phyloP scores from a whole-genome alignment of 345 rosid species.

The Populus simonii region DNA sequence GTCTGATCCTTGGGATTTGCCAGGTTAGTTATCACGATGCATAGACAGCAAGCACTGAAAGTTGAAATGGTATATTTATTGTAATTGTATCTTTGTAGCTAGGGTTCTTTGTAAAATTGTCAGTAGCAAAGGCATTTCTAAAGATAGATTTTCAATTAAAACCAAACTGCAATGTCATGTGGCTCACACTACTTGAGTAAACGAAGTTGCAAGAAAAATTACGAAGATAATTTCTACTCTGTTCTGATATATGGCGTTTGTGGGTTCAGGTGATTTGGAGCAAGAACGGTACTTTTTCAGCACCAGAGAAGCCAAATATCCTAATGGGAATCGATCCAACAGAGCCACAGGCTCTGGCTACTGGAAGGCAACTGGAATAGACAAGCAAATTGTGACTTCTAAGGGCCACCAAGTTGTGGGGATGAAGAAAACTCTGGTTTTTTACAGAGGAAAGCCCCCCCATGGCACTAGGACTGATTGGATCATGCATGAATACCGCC shows the following conservation, averaged over 20 bases:
- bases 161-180: constrained; percentile 13
- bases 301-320: constrained; percentile 84
- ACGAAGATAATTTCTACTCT: not conserved
- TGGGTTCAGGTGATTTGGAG: constrained; percentile 65
- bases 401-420: constrained; percentile 67
- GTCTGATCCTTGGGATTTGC: constrained; percentile 94
- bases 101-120: not conserved
- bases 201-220: not conserved
- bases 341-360: constrained; percentile 82
- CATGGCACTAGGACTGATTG: constrained; percentile 82
- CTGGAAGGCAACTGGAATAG: constrained; percentile 97
- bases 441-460: constrained; percentile 89
- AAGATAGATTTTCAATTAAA: not conserved
- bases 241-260: constrained; percentile 10
- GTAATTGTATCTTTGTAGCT: not conserved
- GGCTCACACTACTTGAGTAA: not conserved
- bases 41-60: not conserved
- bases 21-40: constrained; percentile 45
- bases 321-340: constrained; percentile 87
- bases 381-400: constrained; percentile 61
- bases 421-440: constrained; percentile 96
- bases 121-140: not conserved
- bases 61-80: not conserved
- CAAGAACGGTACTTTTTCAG: constrained; percentile 96
- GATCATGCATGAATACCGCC: constrained; percentile 98